Conservation (phyloP, 2,329 filamentous ascomycete genomes). For the Apiospora pterosperma region DNA sequence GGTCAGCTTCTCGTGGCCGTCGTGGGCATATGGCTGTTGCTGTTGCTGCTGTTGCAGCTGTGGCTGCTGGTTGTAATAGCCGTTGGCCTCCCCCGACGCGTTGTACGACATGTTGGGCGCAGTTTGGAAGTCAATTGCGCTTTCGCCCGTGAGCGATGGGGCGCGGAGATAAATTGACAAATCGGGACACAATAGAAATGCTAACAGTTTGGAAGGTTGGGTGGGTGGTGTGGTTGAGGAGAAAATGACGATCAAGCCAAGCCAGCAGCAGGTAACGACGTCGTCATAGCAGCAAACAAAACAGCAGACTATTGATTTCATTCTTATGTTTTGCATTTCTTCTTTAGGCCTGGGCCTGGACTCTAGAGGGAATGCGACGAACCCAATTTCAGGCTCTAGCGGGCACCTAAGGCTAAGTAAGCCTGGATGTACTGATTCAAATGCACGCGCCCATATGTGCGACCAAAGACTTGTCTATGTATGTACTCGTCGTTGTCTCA, state of each 20-base stretch:
- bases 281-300: background rate
- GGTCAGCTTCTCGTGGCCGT: slow-evolving; percentile 42
- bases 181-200: background rate
- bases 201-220: background rate
- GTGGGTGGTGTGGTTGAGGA: background rate
- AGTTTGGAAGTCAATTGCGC: background rate
- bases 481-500: background rate
- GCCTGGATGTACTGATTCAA: background rate
- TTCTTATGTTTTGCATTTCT: background rate
- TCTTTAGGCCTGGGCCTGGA: background rate
- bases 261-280: background rate
- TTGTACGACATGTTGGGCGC: background rate
- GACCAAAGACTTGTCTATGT: background rate
- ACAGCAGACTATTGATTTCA: background rate
- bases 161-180: background rate
- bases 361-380: background rate
- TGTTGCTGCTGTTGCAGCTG: background rate
- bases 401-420: background rate
- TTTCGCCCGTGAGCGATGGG: background rate
- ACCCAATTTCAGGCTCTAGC: background rate
- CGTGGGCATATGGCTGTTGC: background rate
- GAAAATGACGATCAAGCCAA: background rate
- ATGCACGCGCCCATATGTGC: background rate
- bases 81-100: background rate
- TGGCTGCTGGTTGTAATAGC: background rate